Evolutionary conservation across 345 rosid species (phyloP), one percentile per base, ranked within the genome.

Genomic region (Salix viminalis): DNA sequence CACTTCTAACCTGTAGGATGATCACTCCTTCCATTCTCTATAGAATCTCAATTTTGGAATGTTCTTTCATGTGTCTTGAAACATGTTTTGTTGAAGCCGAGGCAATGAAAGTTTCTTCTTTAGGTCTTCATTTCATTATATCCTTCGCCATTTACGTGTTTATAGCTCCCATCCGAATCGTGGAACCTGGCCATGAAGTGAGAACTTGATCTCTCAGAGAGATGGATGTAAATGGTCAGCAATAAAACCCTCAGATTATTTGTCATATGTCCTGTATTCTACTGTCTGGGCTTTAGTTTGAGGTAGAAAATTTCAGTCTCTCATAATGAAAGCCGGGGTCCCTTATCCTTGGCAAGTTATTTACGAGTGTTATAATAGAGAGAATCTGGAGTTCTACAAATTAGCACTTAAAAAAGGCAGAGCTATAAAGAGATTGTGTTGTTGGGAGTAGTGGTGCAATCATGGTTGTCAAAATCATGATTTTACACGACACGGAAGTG

Each of bases 1-100:
- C 39, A 23, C 67, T 73, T 61, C 32, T 73, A 46, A 64, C 52
- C 19, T 39, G 56, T 71, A 69, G 61, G 68, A 56, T 60, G 68
- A 64, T 60, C 37, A 68, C 76, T 67, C 75, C 74, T 80, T 54
- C 79, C 28, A 18, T 76, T 39, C 46, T 74, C 65, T 28, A 64
- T 69, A 76, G 73, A 42, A 70, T 72, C 81, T 75, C 75, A 68
- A 46, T 84, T 84, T 80, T 83, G 73, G 65, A 56, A 50, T 61
- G 37, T 52, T 28, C 32, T 56, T 39, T 69, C 36, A 3, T 65
- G 39, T 41, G 48, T 67, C 65, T 67, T 14, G 26, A 19, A 79
- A 72, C 65, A 60, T 72, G 81, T 66, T 77, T 75, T 75, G 39
- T 52, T 77, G 65, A 54, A 78, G 82, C 81, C 37, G 73, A 50